Percentiles rank a stretch among this genome's conserved stretches.
Evolutionary conservation across 208 protist species (phyloP).

Genomic region (Trypanosoma platydactyli): DNA sequence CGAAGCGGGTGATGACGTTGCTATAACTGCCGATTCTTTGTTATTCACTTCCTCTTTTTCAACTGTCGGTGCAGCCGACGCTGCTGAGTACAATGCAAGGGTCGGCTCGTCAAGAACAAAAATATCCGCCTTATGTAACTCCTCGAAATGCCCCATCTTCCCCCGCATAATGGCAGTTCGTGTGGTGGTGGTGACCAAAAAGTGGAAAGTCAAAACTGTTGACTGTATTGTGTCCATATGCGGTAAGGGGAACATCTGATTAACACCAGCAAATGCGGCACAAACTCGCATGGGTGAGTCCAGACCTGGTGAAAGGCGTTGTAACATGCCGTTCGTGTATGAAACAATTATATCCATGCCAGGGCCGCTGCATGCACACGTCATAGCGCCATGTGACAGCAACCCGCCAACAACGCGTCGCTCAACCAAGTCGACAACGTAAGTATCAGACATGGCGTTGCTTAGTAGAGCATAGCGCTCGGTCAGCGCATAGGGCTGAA

Average conservation of each 20-base stretch:
- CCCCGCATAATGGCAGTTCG: constrained; percentile 13
- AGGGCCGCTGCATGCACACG: constrained; percentile 46
- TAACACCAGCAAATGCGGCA: constrained; percentile 26
- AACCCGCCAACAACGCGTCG: constrained; percentile 45
- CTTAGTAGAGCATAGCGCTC: constrained; percentile 52
- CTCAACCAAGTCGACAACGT: constrained; percentile 59
- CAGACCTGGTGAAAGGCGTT: constrained; percentile 28
- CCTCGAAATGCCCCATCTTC: not conserved
- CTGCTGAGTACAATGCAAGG: constrained; percentile 15
- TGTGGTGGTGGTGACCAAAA: constrained; percentile 17
- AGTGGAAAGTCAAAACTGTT: constrained; percentile 2
- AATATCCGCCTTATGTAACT: not conserved
- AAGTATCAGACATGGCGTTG: constrained; percentile 53
- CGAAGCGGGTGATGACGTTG: not conserved
- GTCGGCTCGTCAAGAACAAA: constrained; percentile 30
- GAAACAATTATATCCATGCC: constrained; percentile 42
- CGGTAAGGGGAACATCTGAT: constrained; percentile 27
- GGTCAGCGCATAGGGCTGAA: constrained; percentile 26
- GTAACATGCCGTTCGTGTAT: constrained; percentile 41
- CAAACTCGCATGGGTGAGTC: constrained; percentile 11
- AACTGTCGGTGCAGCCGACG: not conserved
- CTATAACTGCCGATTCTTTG: too few relatives aligned
- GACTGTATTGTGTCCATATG: not conserved
- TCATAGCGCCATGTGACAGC: constrained; percentile 53
- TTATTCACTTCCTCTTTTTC: not conserved